phyloP scores from a whole-genome alignment of 2,329 filamentous ascomycete species.

The Talaromyces rugulosus region DNA sequence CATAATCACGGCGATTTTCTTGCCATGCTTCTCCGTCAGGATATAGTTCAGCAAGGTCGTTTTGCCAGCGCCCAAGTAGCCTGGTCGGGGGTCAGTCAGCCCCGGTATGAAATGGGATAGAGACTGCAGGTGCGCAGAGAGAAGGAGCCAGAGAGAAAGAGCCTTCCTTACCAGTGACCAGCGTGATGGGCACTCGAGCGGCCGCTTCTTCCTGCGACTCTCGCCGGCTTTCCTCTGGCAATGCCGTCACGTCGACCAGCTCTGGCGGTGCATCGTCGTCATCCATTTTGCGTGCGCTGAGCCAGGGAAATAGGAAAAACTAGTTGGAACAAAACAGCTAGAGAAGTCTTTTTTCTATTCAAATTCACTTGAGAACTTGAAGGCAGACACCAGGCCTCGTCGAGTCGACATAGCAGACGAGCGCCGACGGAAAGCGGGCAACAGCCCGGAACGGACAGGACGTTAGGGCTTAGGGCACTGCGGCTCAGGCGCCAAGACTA shows the following conservation, averaged over 20 bases:
- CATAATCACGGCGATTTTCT: constrained; percentile 96
- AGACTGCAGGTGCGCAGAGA: not conserved
- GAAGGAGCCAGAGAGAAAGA: not conserved
- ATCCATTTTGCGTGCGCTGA: constrained; percentile 20
- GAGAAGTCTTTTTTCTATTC: not conserved
- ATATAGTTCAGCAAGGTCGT: constrained; percentile 96
- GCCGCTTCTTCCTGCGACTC: constrained; percentile 22
- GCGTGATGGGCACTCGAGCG: constrained; percentile 46
- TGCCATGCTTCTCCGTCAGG: constrained; percentile 87
- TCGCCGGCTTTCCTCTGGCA: constrained; percentile 23
- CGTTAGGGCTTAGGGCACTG: constrained; percentile 33
- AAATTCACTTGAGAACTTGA: not conserved
- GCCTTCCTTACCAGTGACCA: constrained; percentile 44
- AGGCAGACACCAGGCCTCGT: not conserved
- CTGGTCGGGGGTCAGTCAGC: constrained; percentile 41
- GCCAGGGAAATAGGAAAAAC: not conserved
- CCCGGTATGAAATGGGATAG: not conserved
- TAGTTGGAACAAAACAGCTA: not conserved
- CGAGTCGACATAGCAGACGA: not conserved
- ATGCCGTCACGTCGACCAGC: constrained; percentile 36
- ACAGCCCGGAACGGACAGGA: constrained; percentile 10
- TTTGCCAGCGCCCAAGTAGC: constrained; percentile 93
- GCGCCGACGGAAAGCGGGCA: constrained; percentile 5
- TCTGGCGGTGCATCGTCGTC: constrained; percentile 44
- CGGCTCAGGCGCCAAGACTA: constrained; percentile 4